A percentile compares a stretch with the other conserved stretches of the same genome.
phyloP scores from a whole-genome alignment of 495 filamentous ascomycete genomes.

The Daldinia vernicosa region DNA sequence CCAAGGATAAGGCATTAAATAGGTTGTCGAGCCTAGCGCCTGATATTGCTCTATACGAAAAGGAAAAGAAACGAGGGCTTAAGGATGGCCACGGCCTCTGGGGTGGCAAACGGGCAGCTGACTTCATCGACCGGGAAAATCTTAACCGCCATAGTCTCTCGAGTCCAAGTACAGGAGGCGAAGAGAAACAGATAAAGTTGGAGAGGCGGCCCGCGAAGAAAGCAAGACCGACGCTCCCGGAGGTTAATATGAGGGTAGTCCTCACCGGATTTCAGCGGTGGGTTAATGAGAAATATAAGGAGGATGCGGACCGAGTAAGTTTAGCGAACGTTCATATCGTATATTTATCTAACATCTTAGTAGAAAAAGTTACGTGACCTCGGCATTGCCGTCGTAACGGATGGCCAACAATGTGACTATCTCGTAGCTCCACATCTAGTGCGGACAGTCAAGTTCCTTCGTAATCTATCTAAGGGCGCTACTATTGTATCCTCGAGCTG shows the following conservation, averaged over 20 bases:
- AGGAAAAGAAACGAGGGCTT: slow-evolving; percentile 79
- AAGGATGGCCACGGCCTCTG: slow-evolving; percentile 77
- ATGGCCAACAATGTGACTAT: slow-evolving; percentile 79
- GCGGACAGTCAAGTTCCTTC: slow-evolving; percentile 92
- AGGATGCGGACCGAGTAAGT: slow-evolving; percentile 82
- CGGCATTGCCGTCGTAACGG: slow-evolving; percentile 80
- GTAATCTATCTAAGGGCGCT: slow-evolving; percentile 79
- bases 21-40: slow-evolving; percentile 77
- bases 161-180: slow-evolving; percentile 49
- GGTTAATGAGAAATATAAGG: slow-evolving; percentile 70
- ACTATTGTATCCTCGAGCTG: slow-evolving; percentile 79
- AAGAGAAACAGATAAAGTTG: slow-evolving; percentile 60
- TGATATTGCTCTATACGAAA: slow-evolving; percentile 90
- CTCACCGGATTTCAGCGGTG: slow-evolving; percentile 84
- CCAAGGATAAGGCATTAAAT: slow-evolving; percentile 82
- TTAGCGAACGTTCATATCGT: neutral
- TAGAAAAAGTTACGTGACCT: slow-evolving; percentile 84
- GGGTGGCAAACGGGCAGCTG: slow-evolving; percentile 73
- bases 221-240: slow-evolving; percentile 65
- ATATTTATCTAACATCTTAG: slow-evolving; percentile 40
- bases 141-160: slow-evolving; percentile 42
- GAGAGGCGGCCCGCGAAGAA: slow-evolving; percentile 64
- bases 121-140: slow-evolving; percentile 62
- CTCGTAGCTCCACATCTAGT: slow-evolving; percentile 87
- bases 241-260: slow-evolving; percentile 74